phyloP scores from a whole-genome alignment of 2,329 filamentous ascomycete species.

The Aureobasidium sp. region DNA sequence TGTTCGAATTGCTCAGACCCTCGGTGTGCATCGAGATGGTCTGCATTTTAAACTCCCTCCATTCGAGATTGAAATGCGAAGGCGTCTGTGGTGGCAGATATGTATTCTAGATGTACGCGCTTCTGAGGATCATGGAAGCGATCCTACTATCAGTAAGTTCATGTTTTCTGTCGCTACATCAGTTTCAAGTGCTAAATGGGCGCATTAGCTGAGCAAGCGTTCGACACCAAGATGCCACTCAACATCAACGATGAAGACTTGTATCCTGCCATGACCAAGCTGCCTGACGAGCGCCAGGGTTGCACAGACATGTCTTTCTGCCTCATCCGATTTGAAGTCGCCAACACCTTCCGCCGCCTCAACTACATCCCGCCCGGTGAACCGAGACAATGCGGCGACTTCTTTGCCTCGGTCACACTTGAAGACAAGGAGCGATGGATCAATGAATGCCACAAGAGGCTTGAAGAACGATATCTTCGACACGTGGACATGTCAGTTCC shows the following conservation, averaged over 20 bases:
- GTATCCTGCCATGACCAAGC: constrained; percentile 41
- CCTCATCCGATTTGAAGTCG: constrained; percentile 48
- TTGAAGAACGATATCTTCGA: constrained; percentile 45
- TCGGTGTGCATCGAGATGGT: constrained; percentile 56
- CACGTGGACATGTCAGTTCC: constrained; percentile 50
- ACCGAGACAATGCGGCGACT: constrained; percentile 35
- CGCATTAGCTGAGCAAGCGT: constrained; percentile 41
- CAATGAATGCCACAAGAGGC: constrained; percentile 38
- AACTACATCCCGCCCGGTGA: constrained; percentile 39
- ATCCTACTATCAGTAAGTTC: constrained; percentile 46
- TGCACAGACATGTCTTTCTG: constrained; percentile 55
- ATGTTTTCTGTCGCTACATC: neutral
- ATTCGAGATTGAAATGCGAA: constrained; percentile 53
- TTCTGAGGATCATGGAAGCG: constrained; percentile 57
- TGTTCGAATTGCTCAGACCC: constrained; percentile 52
- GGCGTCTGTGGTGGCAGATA: constrained; percentile 34
- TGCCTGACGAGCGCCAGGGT: constrained; percentile 42
- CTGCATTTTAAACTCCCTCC: constrained; percentile 48
- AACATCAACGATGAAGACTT: constrained; percentile 52
- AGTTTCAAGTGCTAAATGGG: neutral
- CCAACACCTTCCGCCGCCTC: constrained; percentile 40
- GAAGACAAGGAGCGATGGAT: constrained; percentile 46
- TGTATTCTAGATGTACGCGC: constrained; percentile 53
- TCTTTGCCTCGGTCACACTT: constrained; percentile 39
- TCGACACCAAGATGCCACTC: constrained; percentile 53